Base-by-base conservation (phyloP, 306 rosid species). In the Gillenia trifoliata region DNA sequence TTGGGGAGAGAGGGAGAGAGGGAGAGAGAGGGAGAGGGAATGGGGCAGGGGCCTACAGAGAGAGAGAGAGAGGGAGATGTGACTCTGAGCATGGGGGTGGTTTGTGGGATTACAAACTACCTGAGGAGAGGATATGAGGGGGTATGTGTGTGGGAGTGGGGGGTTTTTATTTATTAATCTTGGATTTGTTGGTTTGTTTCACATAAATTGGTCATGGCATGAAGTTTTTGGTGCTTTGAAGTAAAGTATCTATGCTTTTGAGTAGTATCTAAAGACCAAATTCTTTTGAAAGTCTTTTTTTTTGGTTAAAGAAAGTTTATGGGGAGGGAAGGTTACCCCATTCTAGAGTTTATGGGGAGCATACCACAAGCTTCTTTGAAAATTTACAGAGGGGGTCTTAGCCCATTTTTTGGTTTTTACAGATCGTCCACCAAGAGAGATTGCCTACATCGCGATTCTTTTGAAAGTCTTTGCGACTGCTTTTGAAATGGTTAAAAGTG, bases 241-340 rank as follows among this genome's bases (percentile, higher is more conserved):
- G 95, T 84, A 83, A 91, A 89, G 94, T 40, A 89, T 82, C 75
- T 69, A 20, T 74, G 30, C 61, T 72, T 41, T 67, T 12, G n/a
- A 34, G 64, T 50, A 13, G 31, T 59, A 15, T 43, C n/a, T n/a
- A n/a, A n/a, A n/a, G n/a, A n/a, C n/a, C n/a, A n/a, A n/a, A n/a
- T n/a, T n/a, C n/a, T n/a, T n/a, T n/a, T n/a, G n/a, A n/a, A n/a
- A n/a, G n/a, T n/a, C n/a, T n/a, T n/a, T n/a, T n/a, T n/a, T n/a
- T n/a, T n/a, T n/a, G n/a, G n/a, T n/a, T n/a, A n/a, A n/a, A n/a
- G n/a, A n/a, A n/a, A n/a, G n/a, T n/a, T n/a, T n/a, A n/a, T n/a
- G n/a, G n/a, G n/a, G n/a, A n/a, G n/a, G n/a, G n/a, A n/a, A n/a
- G n/a, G n/a, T n/a, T n/a, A n/a, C n/a, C n/a, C n/a, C n/a, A n/a